Base-by-base conservation (phyloP, 352 stramenopile species). In the Pseudoperonospora humuli region DNA sequence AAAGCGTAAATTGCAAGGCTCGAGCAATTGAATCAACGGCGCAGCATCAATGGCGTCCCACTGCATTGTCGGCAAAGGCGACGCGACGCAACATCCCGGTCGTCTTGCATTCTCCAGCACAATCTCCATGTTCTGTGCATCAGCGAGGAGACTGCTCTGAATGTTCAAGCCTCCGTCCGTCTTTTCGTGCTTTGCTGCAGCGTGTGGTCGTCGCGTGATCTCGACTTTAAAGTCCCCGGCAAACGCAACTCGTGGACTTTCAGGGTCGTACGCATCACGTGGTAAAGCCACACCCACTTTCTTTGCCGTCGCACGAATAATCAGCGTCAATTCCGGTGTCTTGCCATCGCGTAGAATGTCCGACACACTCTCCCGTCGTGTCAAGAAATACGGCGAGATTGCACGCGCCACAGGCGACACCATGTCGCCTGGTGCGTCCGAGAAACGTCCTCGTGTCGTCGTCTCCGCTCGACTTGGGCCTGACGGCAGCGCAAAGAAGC, bases 21-120 rank as follows among this genome's bases (percentile, higher is more conserved):
- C 80, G n/a, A 92, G 59, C 27, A 92, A 54, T 26, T 92, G 80
- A 6, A 92, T 78, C 31, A 80, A 31, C 17, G 67, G 56, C 3
- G 63, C 62, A 5, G 69, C 27, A 21, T 79, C 48, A 5, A 66
- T 54, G 23, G 44, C 47, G 36, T 62, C 49, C 45, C 51, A 54
- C 21, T 59, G 14, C 21, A 31, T 7, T 54, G 44, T 53, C 23
- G 67, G 36, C 45, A 35, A 59, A 46, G 50, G 50, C 5, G 50
- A 63, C 5, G 39, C 50, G 7, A 75, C 59, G 39, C 64, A 84
- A 39, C 72, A 89, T 10, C 70, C 76, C 51, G 83, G 73, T 2
- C 76, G 73, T 15, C 72, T 74, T 2, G 73, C 72, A 45, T 88
- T 81, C 18, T 76, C 60, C 1, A 85, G 48, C 13, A 80, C 57